Conservation (phyloP, 768 basidiomycete genomes). For the Cystobasidium onofrii region DNA sequence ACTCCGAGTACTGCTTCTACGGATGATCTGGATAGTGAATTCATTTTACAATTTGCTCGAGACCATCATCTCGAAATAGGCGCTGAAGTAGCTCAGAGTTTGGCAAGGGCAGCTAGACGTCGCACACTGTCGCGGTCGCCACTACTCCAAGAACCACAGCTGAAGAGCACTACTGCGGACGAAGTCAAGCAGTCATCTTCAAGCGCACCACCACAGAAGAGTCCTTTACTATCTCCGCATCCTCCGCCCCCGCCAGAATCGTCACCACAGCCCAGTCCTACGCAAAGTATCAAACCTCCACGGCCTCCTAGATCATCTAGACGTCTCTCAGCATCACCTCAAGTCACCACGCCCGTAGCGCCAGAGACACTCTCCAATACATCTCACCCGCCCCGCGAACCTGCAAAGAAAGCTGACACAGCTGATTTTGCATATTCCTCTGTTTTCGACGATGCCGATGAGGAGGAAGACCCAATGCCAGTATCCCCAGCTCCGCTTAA, state of each 20-base stretch:
- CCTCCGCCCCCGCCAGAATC: background rate
- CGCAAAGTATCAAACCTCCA: background rate
- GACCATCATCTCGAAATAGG: conserved; percentile 17
- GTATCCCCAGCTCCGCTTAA: background rate
- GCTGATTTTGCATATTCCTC: background rate
- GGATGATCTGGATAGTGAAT: conserved; percentile 17
- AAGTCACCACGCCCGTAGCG: no score
- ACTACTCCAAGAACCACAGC: background rate
- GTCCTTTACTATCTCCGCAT: background rate
- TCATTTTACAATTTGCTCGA: background rate
- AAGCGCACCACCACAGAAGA: background rate
- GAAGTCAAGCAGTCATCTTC: no score
- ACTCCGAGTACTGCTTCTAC: background rate
- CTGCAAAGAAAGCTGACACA: no score
- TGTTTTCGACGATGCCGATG: conserved; percentile 5
- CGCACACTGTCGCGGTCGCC: background rate
- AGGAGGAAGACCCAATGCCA: background rate
- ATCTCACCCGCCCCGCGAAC: no score
- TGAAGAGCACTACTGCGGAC: no score
- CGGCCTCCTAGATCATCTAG: conserved; percentile 8
- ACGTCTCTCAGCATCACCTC: conserved; percentile 7
- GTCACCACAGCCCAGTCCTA: background rate
- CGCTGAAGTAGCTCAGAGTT: background rate
- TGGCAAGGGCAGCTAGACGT: background rate
- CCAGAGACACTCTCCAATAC: no score